A percentile compares a stretch with the other conserved stretches of the same genome.
Evolutionary conservation across 352 stramenopile species (phyloP).

Genomic region (Pythium chondricola): DNA sequence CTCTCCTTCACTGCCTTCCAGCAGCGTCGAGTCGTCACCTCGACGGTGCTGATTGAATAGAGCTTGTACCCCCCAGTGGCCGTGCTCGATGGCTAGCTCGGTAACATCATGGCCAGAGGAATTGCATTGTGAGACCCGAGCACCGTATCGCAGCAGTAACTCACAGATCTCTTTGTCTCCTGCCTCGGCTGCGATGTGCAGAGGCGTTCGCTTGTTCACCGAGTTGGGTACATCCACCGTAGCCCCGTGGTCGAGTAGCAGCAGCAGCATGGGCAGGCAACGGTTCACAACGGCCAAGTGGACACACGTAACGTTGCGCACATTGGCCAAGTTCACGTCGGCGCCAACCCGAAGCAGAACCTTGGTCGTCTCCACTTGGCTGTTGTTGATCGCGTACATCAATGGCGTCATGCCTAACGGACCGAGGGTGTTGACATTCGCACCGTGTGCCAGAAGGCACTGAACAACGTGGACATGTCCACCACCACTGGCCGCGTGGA

Average conservation of each 20-base stretch:
- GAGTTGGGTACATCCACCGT: slow-evolving; percentile 30
- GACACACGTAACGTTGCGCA: slow-evolving; percentile 34
- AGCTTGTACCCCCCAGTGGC: background rate
- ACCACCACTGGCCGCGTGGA: slow-evolving; percentile 40
- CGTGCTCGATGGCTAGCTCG: background rate
- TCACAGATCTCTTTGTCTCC: slow-evolving; percentile 47
- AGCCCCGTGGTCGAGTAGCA: slow-evolving; percentile 41
- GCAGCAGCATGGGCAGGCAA: slow-evolving; percentile 25
- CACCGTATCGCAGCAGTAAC: slow-evolving; percentile 32
- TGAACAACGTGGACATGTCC: slow-evolving; percentile 40
- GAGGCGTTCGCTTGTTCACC: slow-evolving; percentile 37
- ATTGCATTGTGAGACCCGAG: slow-evolving; percentile 24
- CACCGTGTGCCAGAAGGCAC: slow-evolving; percentile 35
- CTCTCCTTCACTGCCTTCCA: background rate
- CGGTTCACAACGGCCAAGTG: slow-evolving; percentile 47
- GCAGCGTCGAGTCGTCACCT: background rate
- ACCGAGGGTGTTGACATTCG: slow-evolving; percentile 35
- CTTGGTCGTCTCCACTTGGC: slow-evolving; percentile 34
- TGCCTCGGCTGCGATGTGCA: slow-evolving; percentile 49
- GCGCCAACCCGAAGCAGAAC: slow-evolving; percentile 39
- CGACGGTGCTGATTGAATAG: slow-evolving; percentile 1
- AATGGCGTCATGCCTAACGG: slow-evolving; percentile 39
- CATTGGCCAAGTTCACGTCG: slow-evolving; percentile 43
- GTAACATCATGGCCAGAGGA: background rate
- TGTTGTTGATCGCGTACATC: slow-evolving; percentile 40